Evolutionary conservation across 345 rosid genomes (phyloP), one percentile per base, ranked within the genome.

Genomic region (Rhizophora apiculata): DNA sequence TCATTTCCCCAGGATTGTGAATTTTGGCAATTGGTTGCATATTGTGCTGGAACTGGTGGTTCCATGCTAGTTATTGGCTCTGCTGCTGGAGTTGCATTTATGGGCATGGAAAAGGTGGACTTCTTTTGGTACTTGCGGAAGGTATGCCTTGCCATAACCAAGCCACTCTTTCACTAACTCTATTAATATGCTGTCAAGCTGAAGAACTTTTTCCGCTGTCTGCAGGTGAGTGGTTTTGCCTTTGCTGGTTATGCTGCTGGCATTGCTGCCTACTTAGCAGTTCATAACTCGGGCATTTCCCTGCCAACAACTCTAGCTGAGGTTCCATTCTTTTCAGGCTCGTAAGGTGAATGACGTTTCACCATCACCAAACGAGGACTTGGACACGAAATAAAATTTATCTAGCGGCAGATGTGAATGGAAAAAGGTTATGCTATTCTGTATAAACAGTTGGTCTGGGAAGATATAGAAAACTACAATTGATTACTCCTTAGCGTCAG

Each of bases 31-130:
- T 82, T 94, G 30, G 29, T 91, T 63, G 98, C 98, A n/a, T 94
- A 52, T 73, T 94, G 98, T 46, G 97, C 96, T 3, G 96, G 98
- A 46, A 89, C 97, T 3, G 98, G 98, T 69, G 98, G 98, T 60
- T 94, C 97, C 51, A 56, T 56, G 60, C 60, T 56, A 24, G 60
- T 56, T 21, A 87, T 94, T 37, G 98, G 97, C 46, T 94, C 98
- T 21, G 98, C 98, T 2, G 96, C 97, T 64, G 98, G 98, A 76
- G 98, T 94, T 24, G 98, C 98, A 26, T 87, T 73, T 73, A 94
- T 89, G 98, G 98, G 98, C n/a, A 94, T 91, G 97, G 98, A 94
- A 74, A 89, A 91, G 81, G 86, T 91, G 20, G 95, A 94, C 78
- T 94, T 94, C 92, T 91, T 94, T 67, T 94, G 97, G 98, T 94